A percentile compares a stretch with the other conserved stretches of the same genome.
Conservation (phyloP, 495 filamentous ascomycete species). For the Xylaria telfairii region DNA sequence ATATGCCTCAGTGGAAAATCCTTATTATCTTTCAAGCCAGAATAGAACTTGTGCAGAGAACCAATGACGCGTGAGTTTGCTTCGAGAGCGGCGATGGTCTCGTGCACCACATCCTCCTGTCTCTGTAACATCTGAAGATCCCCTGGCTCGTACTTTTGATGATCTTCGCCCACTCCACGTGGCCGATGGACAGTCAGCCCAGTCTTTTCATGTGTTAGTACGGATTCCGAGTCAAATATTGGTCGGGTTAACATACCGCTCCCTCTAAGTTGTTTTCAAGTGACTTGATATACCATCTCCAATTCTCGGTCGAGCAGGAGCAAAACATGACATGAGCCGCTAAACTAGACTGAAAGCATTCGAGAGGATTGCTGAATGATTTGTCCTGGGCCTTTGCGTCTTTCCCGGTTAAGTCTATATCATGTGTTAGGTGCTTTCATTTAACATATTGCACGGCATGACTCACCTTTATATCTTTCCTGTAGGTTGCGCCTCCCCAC, state of each 20-base stretch:
- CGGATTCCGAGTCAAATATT: too few relatives aligned
- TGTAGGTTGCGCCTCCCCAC: conserved; percentile 43
- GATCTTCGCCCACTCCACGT: neutral
- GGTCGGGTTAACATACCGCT: conserved; percentile 31
- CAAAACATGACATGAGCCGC: conserved; percentile 45
- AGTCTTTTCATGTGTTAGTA: neutral
- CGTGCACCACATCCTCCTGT: conserved; percentile 40
- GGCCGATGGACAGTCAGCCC: neutral
- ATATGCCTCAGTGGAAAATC: conserved; percentile 32
- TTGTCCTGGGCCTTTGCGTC: conserved; percentile 31
- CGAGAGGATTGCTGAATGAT: conserved; percentile 34
- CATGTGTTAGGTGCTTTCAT: neutral
- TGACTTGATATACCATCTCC: conserved; percentile 49
- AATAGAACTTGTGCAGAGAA: conserved; percentile 41
- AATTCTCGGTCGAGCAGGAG: conserved; percentile 51
- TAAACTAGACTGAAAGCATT: conserved; percentile 43
- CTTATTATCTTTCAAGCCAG: conserved; percentile 31
- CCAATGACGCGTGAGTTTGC: conserved; percentile 41
- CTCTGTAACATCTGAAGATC: conserved; percentile 41
- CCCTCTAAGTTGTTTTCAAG: conserved; percentile 45
- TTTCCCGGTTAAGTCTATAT: neutral
- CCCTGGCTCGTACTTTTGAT: conserved; percentile 9
- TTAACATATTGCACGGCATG: neutral
- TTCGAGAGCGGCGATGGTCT: conserved; percentile 40
- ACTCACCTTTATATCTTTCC: conserved; percentile 35